Conservation (phyloP, 2,329 filamentous ascomycete species). For the Nigrospora sphaerica region DNA sequence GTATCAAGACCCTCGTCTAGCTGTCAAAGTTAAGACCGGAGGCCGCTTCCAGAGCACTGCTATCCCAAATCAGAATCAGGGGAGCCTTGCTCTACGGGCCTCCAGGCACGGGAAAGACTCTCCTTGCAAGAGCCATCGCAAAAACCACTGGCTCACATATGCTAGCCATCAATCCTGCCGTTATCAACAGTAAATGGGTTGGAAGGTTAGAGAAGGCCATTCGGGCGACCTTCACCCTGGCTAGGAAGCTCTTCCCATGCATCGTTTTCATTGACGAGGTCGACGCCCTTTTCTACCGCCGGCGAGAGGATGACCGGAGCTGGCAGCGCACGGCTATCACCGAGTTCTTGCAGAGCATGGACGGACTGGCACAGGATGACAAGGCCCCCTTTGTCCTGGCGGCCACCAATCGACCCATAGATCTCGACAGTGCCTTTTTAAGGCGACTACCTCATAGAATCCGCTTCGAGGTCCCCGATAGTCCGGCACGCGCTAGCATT, state of each 20-base stretch:
- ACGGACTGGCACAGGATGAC: slow-evolving; percentile 45
- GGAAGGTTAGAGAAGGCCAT: slow-evolving; percentile 73
- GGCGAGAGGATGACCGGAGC: slow-evolving; percentile 63
- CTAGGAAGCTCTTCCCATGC: slow-evolving; percentile 61
- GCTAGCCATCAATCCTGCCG: slow-evolving; percentile 76
- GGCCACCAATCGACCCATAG: slow-evolving; percentile 4
- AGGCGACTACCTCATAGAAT: slow-evolving; percentile 4
- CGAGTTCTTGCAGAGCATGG: slow-evolving; percentile 67
- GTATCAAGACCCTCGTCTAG: neutral
- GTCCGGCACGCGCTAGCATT: no score
- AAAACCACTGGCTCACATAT: slow-evolving; percentile 73
- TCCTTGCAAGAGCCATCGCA: slow-evolving; percentile 67
- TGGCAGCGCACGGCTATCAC: slow-evolving; percentile 73
- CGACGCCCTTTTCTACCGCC: slow-evolving; percentile 68
- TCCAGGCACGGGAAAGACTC: slow-evolving; percentile 71
- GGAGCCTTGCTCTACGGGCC: slow-evolving; percentile 69
- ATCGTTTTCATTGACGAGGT: slow-evolving; percentile 78
- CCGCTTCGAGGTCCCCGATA: no score
- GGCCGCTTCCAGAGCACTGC: neutral
- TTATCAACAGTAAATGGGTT: slow-evolving; percentile 71
- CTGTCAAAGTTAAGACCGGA: neutral
- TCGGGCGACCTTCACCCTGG: slow-evolving; percentile 63
- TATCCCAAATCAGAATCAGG: slow-evolving; percentile 1
- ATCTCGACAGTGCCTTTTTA: slow-evolving; percentile 5
- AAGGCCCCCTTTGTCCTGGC: slow-evolving; percentile 6